Conservation (phyloP, 2,329 filamentous ascomycete species). For the Mariannaea sp. region DNA sequence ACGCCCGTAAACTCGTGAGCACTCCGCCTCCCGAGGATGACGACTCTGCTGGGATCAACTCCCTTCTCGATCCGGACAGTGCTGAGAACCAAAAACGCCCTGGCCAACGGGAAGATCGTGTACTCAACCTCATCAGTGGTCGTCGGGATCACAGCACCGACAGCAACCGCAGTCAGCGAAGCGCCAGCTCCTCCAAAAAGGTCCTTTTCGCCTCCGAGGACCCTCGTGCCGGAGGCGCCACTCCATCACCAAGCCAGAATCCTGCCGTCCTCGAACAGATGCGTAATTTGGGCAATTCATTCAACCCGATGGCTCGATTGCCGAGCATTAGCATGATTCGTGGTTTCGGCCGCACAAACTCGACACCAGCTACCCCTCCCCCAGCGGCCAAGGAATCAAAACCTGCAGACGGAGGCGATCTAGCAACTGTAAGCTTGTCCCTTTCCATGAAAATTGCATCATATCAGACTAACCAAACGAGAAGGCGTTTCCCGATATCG, state of each 20-base stretch:
- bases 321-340: conserved; percentile 75
- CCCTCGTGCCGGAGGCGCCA: conserved; percentile 25
- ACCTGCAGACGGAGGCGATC: conserved; percentile 57
- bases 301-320: conserved; percentile 83
- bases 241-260: conserved; percentile 33
- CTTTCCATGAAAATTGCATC: neutral
- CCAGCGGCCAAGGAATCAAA: conserved; percentile 49
- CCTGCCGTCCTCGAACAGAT: conserved; percentile 79
- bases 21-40: conserved; percentile 69
- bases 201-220: conserved; percentile 55
- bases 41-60: conserved; percentile 62
- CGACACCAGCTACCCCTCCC: conserved; percentile 40
- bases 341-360: conserved; percentile 68
- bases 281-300: conserved; percentile 75
- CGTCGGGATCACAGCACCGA: conserved; percentile 79
- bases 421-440: conserved; percentile 56
- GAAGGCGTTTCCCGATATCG: conserved; percentile 66
- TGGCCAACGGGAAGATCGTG: conserved; percentile 60
- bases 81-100: conserved; percentile 39
- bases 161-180: conserved; percentile 69
- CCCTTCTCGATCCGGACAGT: conserved; percentile 52
- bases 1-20: conserved; percentile 86
- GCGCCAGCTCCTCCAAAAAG: conserved; percentile 64
- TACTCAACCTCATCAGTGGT: conserved; percentile 74
- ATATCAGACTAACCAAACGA: conserved; percentile 8